Conservation (phyloP, 106 monocot species). For the Dioscorea dumetorum region DNA sequence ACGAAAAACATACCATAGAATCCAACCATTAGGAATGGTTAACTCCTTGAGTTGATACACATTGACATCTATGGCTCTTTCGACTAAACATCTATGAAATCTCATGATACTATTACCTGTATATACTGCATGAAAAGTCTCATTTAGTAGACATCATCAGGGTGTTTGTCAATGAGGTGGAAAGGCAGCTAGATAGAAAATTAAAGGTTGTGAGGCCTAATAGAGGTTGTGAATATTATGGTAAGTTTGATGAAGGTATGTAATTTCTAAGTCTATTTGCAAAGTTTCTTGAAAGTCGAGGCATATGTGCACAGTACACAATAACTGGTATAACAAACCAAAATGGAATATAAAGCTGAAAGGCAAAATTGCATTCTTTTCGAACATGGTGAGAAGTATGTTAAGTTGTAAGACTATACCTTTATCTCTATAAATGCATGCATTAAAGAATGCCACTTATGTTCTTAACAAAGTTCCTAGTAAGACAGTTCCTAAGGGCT, state of each 20-base stretch:
- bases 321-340: background rate
- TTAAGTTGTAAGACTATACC: background rate
- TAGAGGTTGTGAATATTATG: slow-evolving; percentile 7
- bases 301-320: slow-evolving; percentile 3
- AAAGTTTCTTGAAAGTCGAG: background rate
- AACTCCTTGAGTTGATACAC: slow-evolving; percentile 5
- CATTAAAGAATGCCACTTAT: background rate
- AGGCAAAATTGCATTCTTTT: slow-evolving; percentile 3
- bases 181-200: slow-evolving; percentile 1
- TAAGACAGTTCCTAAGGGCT: slow-evolving; percentile 5
- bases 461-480: slow-evolving; percentile 1
- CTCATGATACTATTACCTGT: slow-evolving; percentile 1
- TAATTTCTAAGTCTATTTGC: background rate
- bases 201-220: slow-evolving; percentile 2
- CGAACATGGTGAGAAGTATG: slow-evolving; percentile 6
- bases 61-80: slow-evolving; percentile 5
- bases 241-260: background rate
- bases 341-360: slow-evolving; percentile 1
- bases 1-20: slow-evolving; percentile 3
- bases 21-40: background rate
- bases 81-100: background rate
- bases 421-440: background rate
- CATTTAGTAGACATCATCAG: background rate
- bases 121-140: slow-evolving; percentile 6
- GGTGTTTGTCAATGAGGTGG: background rate